These are phyloP conservation scores for Linum usitatissimum DNA, from an alignment of 345 rosid species.

Conservation along the genomic window DNA sequence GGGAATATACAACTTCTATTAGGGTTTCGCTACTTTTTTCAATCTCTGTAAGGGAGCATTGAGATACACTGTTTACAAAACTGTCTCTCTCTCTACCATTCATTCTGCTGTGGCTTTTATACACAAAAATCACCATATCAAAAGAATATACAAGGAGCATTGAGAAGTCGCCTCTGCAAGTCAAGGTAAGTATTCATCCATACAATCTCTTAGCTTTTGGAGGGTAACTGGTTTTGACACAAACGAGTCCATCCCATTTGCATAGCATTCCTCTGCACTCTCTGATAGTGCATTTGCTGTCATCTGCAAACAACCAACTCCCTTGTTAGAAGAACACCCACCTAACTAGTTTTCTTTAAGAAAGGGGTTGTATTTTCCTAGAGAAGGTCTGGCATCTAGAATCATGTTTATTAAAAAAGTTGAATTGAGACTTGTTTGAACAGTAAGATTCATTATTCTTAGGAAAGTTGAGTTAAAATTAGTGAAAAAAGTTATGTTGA, in stretches of 20 bases:
- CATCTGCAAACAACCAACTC: conserved; percentile 44
- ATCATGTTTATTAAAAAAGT: too few species aligned
- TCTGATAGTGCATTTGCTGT: conserved; percentile 89
- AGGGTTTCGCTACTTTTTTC: not conserved
- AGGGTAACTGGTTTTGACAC: conserved; percentile 84
- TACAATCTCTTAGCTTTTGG: conserved; percentile 65
- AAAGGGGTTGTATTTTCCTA: too few species aligned
- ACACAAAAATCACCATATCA: not conserved
- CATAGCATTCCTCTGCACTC: conserved; percentile 82
- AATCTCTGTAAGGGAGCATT: not conserved
- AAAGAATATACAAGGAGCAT: conserved; percentile 29
- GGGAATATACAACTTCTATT: not conserved
- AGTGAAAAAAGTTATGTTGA: too few species aligned
- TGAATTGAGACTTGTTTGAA: too few species aligned
- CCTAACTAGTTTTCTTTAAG: too few species aligned
- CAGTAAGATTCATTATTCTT: too few species aligned
- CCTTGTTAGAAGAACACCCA: not conserved
- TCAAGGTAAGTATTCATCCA: conserved; percentile 48
- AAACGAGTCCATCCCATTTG: conserved; percentile 91
- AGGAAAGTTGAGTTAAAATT: too few species aligned
- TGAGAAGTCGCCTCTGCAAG: conserved; percentile 10
- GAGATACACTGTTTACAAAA: not conserved
- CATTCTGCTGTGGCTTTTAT: not conserved
- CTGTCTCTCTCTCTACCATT: not conserved
- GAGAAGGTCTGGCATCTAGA: too few species aligned